Evolutionary conservation across 176 grass and related monocot genomes (phyloP), one percentile per base, ranked within the genome.

Genomic region (Lolium rigidum): DNA sequence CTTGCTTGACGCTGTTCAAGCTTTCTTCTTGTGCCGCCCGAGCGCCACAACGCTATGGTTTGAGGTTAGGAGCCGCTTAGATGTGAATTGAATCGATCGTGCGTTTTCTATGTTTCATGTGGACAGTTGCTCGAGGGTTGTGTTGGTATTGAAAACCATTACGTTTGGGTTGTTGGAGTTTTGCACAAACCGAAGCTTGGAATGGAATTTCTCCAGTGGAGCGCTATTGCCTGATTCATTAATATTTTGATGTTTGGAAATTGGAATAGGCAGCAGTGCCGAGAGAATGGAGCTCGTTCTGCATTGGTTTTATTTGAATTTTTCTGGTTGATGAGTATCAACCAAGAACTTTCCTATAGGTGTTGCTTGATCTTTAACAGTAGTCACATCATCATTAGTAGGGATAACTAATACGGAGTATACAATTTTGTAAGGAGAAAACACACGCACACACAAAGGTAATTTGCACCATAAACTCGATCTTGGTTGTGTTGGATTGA

Each of bases 41-140:
- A 52, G 50, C 50, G 4, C 50, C 26, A 28, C 26, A 28, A 28
- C 69, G 2, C 25, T 86, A 61, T 77, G 69, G 59, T 39, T 76
- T n/a, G 68, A 74, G 59, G 76, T 60, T 28, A 28, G 26, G 26
- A 28, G 26, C 26, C 89, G 22, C 41, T 39, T 82, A 35, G 1
- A 68, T 21, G 43, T 9, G 63, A 18, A 16, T 44, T 70, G 52
- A 51, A 54, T 2, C 31, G 31, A 35, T 35, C 31, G 1, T 35
- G 31, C 31, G 31, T 35, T 35, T 35, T 35, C 31, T 35, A 35
- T 35, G 31, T 35, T 35, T 35, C 31, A 35, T 35, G 31, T 35
- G 31, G 31, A 35, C 31, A 35, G 31, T 35, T 35, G 31, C 31
- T 35, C 31, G 31, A 35, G 31, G 31, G 31, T 35, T 35, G 31